Evolutionary conservation across 176 grass and related monocot species (phyloP), one percentile per base, ranked within the genome.

Genomic region (Aegilops tauschii): DNA sequence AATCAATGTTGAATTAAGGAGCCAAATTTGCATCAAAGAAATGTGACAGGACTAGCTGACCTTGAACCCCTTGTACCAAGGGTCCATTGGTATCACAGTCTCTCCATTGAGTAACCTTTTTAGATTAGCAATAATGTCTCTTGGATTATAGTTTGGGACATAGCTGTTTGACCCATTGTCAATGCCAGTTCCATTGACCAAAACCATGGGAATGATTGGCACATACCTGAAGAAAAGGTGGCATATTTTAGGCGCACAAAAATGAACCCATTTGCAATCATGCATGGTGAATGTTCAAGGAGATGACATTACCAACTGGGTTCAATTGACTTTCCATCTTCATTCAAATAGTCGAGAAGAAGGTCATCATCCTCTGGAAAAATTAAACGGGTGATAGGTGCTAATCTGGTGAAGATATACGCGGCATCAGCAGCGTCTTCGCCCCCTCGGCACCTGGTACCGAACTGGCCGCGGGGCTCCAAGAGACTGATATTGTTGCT

Each of bases 251-350:
- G 73, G 64, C 56, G 69, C 20, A 40, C 39, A 9, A 31, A 84
- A 21, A 44, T 50, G 20, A 59, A 8, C 7, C 4, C 47, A 73
- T 44, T 39, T 8, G n/a, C 17, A 28, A 69, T 36, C 17, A 32
- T 71, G 12, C 52, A 82, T 63, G 17, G 67, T 45, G 11, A 58
- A 47, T 8, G 17, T 28, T 80, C 16, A 58, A 20, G 18, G 8
- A 47, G 27, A 63, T 31, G 64, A 25, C 35, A 65, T 80, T 93
- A 98, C 96, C 96, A 98, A 66, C 80, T 79, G 35, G 93, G 96
- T 87, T 98, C 93, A 54, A 98, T 92, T 37, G 82, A 86, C n/a
- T 93, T 91, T 27, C 93, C 93, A 92, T 93, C 93, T 89, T 92
- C 90, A 37, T 82, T 86, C 76, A 93, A 37, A 71, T 98, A 98